phyloP scores from a whole-genome alignment of 23 red algal species.

The Gracilaria gracilis region DNA sequence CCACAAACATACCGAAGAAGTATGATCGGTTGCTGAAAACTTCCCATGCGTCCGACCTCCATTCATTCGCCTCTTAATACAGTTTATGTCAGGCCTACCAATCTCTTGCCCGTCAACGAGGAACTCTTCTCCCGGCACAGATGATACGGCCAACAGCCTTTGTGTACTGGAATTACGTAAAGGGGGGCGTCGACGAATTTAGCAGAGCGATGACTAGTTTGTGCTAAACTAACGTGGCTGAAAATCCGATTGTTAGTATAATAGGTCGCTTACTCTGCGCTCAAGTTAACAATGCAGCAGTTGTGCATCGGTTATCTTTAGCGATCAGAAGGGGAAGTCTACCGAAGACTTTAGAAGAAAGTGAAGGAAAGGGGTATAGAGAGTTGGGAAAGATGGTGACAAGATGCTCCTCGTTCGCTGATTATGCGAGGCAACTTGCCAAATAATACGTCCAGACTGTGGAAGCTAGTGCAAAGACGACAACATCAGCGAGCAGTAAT shows the following conservation, averaged over 20 bases:
- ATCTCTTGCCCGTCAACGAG: too few relatives aligned
- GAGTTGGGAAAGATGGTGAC: neutral
- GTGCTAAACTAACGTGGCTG: neutral
- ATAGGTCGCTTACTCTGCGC: neutral
- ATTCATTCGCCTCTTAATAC: too few relatives aligned
- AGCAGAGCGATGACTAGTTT: neutral
- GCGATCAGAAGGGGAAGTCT: neutral
- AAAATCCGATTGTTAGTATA: neutral
- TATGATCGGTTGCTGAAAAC: too few relatives aligned
- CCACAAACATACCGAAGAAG: too few relatives aligned
- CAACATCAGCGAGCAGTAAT: too few relatives aligned
- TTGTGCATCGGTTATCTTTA: constrained; percentile 22
- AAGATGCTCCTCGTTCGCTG: constrained; percentile 12
- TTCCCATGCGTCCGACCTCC: too few relatives aligned
- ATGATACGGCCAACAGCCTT: too few relatives aligned
- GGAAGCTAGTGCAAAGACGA: too few relatives aligned
- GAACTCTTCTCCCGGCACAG: too few relatives aligned
- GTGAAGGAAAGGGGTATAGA: neutral
- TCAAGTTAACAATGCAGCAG: neutral
- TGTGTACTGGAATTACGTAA: neutral
- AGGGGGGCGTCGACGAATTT: neutral
- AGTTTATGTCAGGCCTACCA: too few relatives aligned
- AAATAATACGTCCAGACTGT: constrained; percentile 25
- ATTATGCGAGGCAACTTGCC: constrained; percentile 40
- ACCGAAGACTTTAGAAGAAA: neutral